Percentiles rank a stretch among this genome's conserved stretches.
phyloP scores from a whole-genome alignment of 495 filamentous ascomycete genomes.

The Penicillium pulvis region DNA sequence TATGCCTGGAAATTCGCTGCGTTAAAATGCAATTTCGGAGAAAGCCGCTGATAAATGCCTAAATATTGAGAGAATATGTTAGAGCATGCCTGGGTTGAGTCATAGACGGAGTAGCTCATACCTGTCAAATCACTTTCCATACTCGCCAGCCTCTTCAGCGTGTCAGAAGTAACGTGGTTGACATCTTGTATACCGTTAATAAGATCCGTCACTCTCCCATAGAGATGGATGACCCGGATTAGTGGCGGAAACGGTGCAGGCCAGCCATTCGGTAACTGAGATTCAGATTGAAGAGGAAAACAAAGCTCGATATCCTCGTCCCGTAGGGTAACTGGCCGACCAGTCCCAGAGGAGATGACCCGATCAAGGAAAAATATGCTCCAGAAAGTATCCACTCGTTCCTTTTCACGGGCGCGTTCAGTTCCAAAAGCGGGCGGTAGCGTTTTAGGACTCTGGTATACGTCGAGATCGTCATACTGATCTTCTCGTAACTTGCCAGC shows the following conservation, averaged over 20 bases:
- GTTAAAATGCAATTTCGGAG: conserved; percentile 74
- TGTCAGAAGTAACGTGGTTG: conserved; percentile 72
- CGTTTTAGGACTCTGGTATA: conserved; percentile 24
- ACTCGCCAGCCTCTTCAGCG: conserved; percentile 62
- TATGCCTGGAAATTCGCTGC: conserved; percentile 77
- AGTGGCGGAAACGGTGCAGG: conserved; percentile 76
- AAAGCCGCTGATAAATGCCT: conserved; percentile 71
- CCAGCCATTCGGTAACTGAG: conserved; percentile 59
- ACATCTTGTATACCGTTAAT: conserved; percentile 79
- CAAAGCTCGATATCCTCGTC: conserved; percentile 80
- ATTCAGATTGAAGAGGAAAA: conserved; percentile 66
- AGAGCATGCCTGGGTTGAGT: not conserved
- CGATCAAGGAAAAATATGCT: conserved; percentile 83
- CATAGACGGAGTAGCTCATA: not conserved
- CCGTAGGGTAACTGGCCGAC: conserved; percentile 74
- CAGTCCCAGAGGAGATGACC: conserved; percentile 82
- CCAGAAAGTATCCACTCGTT: conserved; percentile 83
- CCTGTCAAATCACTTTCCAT: conserved; percentile 78
- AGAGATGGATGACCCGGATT: conserved; percentile 80
- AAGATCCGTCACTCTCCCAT: conserved; percentile 78
- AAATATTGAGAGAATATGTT: not conserved
- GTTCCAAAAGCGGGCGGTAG: conserved; percentile 29
- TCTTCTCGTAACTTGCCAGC: conserved; percentile 46
- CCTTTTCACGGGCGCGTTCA: conserved; percentile 62
- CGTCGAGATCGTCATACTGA: conserved; percentile 43